Evolutionary conservation across 352 stramenopile genomes (phyloP).

Genomic region (Pythium vanterpoolii): DNA sequence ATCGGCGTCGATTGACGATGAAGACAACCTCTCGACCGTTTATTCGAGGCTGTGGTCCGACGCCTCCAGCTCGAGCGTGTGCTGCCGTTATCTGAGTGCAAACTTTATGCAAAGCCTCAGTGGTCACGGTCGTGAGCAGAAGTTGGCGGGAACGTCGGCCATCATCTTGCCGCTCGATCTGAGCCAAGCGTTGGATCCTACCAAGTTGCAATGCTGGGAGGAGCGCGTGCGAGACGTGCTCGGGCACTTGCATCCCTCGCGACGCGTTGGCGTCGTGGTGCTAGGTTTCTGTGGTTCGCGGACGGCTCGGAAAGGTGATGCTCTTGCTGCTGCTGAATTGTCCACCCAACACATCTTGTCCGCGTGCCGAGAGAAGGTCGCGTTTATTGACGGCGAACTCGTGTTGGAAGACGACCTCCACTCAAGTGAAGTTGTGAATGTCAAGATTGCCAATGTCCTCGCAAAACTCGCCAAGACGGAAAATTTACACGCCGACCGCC

Average conservation of each 20-base stretch:
- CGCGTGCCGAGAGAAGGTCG: neutral
- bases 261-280: constrained; percentile 35
- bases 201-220: constrained; percentile 38
- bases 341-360: constrained; percentile 5
- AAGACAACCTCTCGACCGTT: constrained; percentile 20
- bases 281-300: constrained; percentile 32
- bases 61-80: constrained; percentile 34
- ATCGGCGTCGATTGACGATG: constrained; percentile 23
- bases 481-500: neutral
- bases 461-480: neutral
- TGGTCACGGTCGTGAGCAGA: constrained; percentile 19
- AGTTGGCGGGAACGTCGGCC: constrained; percentile 40
- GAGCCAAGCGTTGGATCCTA: constrained; percentile 30
- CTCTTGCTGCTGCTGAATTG: constrained; percentile 17
- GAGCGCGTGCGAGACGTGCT: constrained; percentile 37
- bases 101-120: constrained; percentile 19
- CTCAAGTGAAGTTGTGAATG: constrained; percentile 1
- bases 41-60: constrained; percentile 23
- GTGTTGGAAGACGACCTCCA: constrained; percentile 20
- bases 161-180: constrained; percentile 61
- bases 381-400: constrained; percentile 24
- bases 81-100: constrained; percentile 58
- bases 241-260: constrained; percentile 25
- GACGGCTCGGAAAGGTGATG: constrained; percentile 7
- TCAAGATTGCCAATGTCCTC: constrained; percentile 15